Conservation (phyloP, 192 early-diverging fungal species). For the Chytriomyces hyalinus region DNA sequence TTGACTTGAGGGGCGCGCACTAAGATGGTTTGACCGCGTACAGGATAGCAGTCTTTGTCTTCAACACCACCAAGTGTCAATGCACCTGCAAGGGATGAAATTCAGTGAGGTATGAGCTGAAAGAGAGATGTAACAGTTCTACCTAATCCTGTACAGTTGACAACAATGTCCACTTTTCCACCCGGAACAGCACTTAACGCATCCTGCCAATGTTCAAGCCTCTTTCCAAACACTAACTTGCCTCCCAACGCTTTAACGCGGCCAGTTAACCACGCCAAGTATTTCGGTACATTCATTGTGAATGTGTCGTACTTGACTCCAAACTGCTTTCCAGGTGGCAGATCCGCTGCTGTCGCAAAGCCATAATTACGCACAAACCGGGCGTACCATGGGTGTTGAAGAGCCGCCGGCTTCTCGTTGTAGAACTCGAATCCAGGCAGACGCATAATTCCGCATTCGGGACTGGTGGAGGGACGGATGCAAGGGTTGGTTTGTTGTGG, state of each 20-base stretch:
- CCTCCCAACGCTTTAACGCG: slow-evolving; percentile 68
- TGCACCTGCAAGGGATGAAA: slow-evolving; percentile 39
- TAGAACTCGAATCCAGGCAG: slow-evolving; percentile 62
- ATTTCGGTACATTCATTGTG: slow-evolving; percentile 66
- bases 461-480: background rate
- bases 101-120: background rate
- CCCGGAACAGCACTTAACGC: slow-evolving; percentile 27
- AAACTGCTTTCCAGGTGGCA: slow-evolving; percentile 62
- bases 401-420: slow-evolving; percentile 55
- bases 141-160: slow-evolving; percentile 86
- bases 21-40: slow-evolving; percentile 80
- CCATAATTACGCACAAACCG: slow-evolving; percentile 48
- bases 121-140: slow-evolving; percentile 30
- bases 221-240: slow-evolving; percentile 27
- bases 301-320: slow-evolving; percentile 69
- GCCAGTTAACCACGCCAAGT: slow-evolving; percentile 67
- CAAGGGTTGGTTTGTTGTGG: no score
- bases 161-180: slow-evolving; percentile 57
- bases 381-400: slow-evolving; percentile 69
- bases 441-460: slow-evolving; percentile 59
- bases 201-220: slow-evolving; percentile 53
- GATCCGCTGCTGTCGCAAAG: slow-evolving; percentile 44
- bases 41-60: slow-evolving; percentile 75
- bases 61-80: slow-evolving; percentile 72
- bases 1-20: slow-evolving; percentile 73